These are phyloP conservation scores for Phytopythium helicoides DNA, from an alignment of 352 stramenopile genomes.

Conservation along the genomic window DNA sequence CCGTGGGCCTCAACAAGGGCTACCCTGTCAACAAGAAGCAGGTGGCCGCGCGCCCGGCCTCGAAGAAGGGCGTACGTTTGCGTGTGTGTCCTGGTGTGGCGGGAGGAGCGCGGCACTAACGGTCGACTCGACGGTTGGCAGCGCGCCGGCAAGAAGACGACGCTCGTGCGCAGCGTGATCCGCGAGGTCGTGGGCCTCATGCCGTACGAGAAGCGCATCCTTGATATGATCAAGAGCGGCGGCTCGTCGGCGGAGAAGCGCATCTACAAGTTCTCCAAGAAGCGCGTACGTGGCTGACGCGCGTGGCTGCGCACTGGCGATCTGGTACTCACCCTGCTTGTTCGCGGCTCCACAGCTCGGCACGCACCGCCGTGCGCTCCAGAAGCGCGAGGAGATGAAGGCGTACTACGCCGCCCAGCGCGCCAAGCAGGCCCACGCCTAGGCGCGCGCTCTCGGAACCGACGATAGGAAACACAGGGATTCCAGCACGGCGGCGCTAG, in stretches of 20 bases:
- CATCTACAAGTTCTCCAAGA: constrained; percentile 99
- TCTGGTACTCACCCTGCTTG: constrained; percentile 1
- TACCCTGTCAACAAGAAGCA: constrained; percentile 92
- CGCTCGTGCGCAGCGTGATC: constrained; percentile 94
- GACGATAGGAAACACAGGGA: constrained; percentile 28
- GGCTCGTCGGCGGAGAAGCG: constrained; percentile 97
- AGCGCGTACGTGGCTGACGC: constrained; percentile 83
- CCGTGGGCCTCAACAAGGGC: constrained; percentile 91
- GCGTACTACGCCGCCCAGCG: constrained; percentile 95
- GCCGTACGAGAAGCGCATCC: constrained; percentile 99
- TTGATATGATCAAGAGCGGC: constrained; percentile 99
- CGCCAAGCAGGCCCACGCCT: constrained; percentile 91
- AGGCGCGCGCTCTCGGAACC: constrained; percentile 27
- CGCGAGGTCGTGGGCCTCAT: constrained; percentile 97
- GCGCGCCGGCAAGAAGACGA: constrained; percentile 93
- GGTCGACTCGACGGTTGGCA: constrained; percentile 19
- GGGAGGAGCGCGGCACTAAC: too few relatives aligned
- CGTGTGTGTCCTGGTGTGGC: too few relatives aligned
- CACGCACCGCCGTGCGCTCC: constrained; percentile 96
- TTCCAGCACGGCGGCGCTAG: constrained; percentile 1
- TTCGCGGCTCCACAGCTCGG: constrained; percentile 78
- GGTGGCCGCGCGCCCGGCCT: constrained; percentile 78
- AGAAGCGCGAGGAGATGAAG: constrained; percentile 99
- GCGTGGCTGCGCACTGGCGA: too few relatives aligned
- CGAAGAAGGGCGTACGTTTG: constrained; percentile 90